Evolutionary conservation across 1,284 basidiomycete genomes (phyloP).

Genomic region (Gomphus sp.): DNA sequence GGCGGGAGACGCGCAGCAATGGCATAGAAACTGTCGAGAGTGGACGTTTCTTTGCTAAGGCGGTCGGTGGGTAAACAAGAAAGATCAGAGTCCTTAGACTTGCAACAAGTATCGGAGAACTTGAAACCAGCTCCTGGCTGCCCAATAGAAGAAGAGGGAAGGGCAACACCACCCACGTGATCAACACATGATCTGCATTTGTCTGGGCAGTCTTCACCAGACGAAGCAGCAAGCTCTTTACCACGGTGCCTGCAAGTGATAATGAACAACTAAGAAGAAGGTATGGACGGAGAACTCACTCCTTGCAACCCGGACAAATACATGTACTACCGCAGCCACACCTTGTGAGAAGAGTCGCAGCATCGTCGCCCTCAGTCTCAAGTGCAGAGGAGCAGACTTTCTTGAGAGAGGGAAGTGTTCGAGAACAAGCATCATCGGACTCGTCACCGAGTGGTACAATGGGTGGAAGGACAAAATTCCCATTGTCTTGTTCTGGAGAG

Average conservation of each 20-base stretch:
- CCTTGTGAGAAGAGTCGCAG: conserved; percentile 26
- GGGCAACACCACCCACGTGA: conserved; percentile 28
- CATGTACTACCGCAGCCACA: conserved; percentile 64
- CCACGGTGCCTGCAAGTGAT: conserved; percentile 38
- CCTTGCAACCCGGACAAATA: conserved; percentile 62
- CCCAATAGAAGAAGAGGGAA: not conserved
- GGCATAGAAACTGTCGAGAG: conserved; percentile 57
- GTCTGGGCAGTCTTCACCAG: conserved; percentile 43
- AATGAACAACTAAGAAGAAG: not conserved
- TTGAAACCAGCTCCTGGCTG: not conserved
- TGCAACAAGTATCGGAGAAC: not conserved
- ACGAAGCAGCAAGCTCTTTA: conserved; percentile 31
- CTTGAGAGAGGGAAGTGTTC: not conserved
- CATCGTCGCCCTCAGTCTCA: not conserved
- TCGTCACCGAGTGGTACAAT: not conserved
- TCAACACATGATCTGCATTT: conserved; percentile 62
- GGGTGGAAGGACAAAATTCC: not conserved
- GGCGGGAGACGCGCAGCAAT: conserved; percentile 49
- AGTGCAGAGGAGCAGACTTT: not conserved
- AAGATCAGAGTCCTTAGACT: not conserved
- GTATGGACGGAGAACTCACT: conserved; percentile 18
- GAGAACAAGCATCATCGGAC: not conserved
- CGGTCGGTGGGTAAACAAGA: not conserved
- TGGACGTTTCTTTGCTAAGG: conserved; percentile 17
- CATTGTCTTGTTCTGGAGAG: not conserved